Base-by-base conservation (phyloP, 768 basidiomycete species). In the Gloeopeniophorella convolvens region DNA sequence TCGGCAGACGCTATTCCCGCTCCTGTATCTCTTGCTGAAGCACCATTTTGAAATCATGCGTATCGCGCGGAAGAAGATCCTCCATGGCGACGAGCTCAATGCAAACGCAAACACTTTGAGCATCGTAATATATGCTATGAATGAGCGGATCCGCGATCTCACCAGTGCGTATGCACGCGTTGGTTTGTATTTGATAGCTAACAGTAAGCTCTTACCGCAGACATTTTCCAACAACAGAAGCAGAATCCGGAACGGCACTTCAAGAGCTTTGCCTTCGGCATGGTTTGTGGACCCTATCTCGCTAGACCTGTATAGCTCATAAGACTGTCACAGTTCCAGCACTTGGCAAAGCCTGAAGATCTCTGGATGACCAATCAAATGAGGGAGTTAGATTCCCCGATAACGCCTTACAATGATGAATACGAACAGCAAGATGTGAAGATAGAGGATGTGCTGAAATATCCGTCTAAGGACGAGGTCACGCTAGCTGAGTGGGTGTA, bases 211-310 rank as follows among this genome's bases (percentile, higher is more conserved):
- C 5, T 43, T 12, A 16, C 41, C 32, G 5, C 28, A 62, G 60
- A 40, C 12, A 56, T 50, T 11, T 62, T 62, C 34, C 21, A 31
- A 28, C 57, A 62, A 11, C 61, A 58, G 32, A 59, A 49, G 16
- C 42, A 58, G 3, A 47, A 62, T 21, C 11, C 34, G 1, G 50
- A 55, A 6, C 40, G 35, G 23, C 61, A 62, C 16, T 58, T 62
- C 42, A 30, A 59, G 32, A 48, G 12, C 18, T 62, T 62, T 41
- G 61, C 60, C 1, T 34, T 49, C 18, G 60, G 60, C 6, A 45
- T 59, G 2, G 60, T 62, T 4, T 42, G 40, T 59, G 7, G 7
- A 32, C 27, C 13, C 4, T 9, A 36, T 9, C 15, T 12, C 1
- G 10, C 28, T 2, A 1, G 6, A 15, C 20, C 30, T 21, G 23